Evolutionary conservation across 2,329 filamentous ascomycete genomes (phyloP).

Genomic region (Aspergillus unguis): DNA sequence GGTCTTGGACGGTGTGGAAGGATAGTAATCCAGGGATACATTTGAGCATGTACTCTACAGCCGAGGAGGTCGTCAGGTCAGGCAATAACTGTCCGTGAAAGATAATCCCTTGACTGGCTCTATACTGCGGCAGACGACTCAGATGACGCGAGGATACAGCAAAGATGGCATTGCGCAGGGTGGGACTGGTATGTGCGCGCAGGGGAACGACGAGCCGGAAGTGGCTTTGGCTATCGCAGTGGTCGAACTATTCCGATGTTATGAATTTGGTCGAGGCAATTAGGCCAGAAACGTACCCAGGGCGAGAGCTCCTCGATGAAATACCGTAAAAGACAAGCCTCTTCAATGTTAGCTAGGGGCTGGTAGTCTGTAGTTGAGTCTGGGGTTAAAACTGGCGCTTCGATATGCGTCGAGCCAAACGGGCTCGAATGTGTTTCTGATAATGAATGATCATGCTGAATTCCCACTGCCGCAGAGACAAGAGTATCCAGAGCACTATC

Average conservation of each 20-base stretch:
- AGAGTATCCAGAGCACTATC: not conserved
- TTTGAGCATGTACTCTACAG: constrained; percentile 23
- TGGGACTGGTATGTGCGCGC: constrained; percentile 18
- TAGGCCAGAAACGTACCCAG: constrained; percentile 16
- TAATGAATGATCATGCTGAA: not conserved
- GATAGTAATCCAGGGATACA: constrained; percentile 21
- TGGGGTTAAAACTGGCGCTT: not conserved
- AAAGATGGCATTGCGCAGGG: constrained; percentile 23
- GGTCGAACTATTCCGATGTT: constrained; percentile 18
- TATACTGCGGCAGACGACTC: constrained; percentile 20
- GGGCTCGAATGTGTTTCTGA: not conserved
- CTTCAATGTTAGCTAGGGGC: not conserved
- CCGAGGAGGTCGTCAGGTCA: constrained; percentile 15
- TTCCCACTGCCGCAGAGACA: not conserved
- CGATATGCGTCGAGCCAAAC: not conserved
- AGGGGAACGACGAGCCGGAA: constrained; percentile 21
- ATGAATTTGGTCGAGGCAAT: not conserved
- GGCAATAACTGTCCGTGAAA: constrained; percentile 18
- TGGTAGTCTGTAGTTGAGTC: not conserved
- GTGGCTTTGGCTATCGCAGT: constrained; percentile 21
- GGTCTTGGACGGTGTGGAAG: constrained; percentile 18
- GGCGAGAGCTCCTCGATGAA: constrained; percentile 27
- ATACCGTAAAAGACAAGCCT: not conserved
- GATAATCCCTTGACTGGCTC: constrained; percentile 13
- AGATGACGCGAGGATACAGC: constrained; percentile 24